Evolutionary conservation across 371 early-diverging fungal genomes (phyloP), one percentile per base, ranked within the genome.

Genomic region (Fennellomyces sp.): DNA sequence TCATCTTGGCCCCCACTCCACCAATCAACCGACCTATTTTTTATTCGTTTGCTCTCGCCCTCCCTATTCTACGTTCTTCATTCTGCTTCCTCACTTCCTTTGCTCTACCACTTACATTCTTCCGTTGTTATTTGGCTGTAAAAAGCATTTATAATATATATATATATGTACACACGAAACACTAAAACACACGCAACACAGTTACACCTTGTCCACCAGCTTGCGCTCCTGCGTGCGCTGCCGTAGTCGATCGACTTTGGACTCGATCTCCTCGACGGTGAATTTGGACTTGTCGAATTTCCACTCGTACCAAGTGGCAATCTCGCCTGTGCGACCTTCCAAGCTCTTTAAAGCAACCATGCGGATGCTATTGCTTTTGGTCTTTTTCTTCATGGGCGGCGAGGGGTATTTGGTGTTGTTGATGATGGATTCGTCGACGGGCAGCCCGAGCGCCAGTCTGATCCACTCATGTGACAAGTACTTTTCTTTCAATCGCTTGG

Each of bases 381-480:
- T 45, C 45, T 45, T 45, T 25, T 23, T 45, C n/a, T 45, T 45
- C 45, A 45, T 45, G 19, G 45, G 45, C 19, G 45, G 45, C n/a
- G 23, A 45, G 5, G 45, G 45, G n/a, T 21, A 51, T 52, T 35
- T 42, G 17, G 47, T 28, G 27, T 42, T 61, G 47, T 74, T 72
- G 47, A 75, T 69, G 11, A 63, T 61, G 2, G 68, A 57, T 21
- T 68, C 73, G 51, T 77, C 76, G 2, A 81, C 68, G 0, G 76
- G 75, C 8, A 69, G 27, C 19, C 57, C 59, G 5, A 81, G 60
- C 11, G 78, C 78, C 1, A 81, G 52, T 28, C 78, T 63, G n/a
- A 74, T 74, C 81, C 81, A 81, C 58, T 81, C 81, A 21, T 72
- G 70, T 5, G 59, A 61, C 12, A 81, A 58, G 33, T 74, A 73